Evolutionary conservation across 2,329 filamentous ascomycete genomes (phyloP).

Genomic region (Coniochaeta pulveracea): DNA sequence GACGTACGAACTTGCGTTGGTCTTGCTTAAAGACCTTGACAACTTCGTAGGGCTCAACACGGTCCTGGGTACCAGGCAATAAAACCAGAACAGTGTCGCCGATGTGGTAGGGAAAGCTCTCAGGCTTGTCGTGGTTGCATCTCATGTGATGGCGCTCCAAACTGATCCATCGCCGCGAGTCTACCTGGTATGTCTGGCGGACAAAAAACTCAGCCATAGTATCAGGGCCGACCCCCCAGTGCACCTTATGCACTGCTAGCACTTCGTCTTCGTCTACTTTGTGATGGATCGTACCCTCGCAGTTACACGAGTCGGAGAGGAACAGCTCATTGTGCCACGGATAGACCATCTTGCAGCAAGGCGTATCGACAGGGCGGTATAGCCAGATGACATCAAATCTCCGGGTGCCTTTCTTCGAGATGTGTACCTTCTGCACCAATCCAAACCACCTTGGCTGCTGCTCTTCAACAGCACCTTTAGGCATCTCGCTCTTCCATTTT

Average conservation of each 20-base stretch:
- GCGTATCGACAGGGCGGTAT: slow-evolving; percentile 60
- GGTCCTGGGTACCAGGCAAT: slow-evolving; percentile 17
- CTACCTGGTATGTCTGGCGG: slow-evolving; percentile 54
- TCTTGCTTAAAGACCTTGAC: slow-evolving; percentile 20
- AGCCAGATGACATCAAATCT: slow-evolving; percentile 62
- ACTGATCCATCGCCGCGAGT: slow-evolving; percentile 50
- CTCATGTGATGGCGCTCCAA: slow-evolving; percentile 40
- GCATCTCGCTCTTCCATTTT: slow-evolving; percentile 41
- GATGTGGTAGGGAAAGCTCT: slow-evolving; percentile 20
- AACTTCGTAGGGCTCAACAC: slow-evolving; percentile 52
- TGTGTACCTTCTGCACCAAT: slow-evolving; percentile 48
- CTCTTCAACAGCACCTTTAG: slow-evolving; percentile 28
- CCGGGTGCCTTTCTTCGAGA: slow-evolving; percentile 18
- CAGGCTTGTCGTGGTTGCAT: slow-evolving; percentile 29
- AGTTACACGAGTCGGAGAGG: slow-evolving; percentile 66
- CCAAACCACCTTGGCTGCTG: slow-evolving; percentile 63
- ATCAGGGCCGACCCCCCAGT: slow-evolving; percentile 40
- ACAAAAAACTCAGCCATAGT: slow-evolving; percentile 49
- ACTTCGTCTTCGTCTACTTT: slow-evolving; percentile 45
- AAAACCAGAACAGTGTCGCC: slow-evolving; percentile 51
- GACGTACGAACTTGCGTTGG: slow-evolving; percentile 18
- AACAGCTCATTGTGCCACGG: slow-evolving; percentile 65
- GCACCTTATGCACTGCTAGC: slow-evolving; percentile 42
- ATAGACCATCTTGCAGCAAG: slow-evolving; percentile 56
- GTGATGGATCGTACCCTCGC: slow-evolving; percentile 26